Conservation (phyloP, 2,329 filamentous ascomycete species). For the Peltaster fructicola region DNA sequence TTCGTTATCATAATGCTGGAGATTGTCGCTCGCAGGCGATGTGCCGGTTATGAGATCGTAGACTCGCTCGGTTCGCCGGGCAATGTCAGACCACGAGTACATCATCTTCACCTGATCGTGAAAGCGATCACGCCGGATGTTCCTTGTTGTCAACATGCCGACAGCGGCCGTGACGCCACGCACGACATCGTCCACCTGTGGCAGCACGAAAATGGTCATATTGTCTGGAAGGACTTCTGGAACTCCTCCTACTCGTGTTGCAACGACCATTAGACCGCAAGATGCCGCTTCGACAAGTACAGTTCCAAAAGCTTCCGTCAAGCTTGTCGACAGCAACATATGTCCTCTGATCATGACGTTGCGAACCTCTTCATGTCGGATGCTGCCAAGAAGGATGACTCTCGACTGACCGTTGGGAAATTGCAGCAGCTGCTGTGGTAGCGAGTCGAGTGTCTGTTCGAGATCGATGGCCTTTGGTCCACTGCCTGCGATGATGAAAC, state of each 20-base stretch:
- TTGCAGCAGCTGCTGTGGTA: conserved; percentile 22
- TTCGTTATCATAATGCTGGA: conserved; percentile 74
- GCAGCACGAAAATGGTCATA: conserved; percentile 95
- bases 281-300: conserved; percentile 95
- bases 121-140: conserved; percentile 75
- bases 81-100: conserved; percentile 98
- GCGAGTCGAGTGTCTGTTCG: conserved; percentile 81
- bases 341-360: conserved; percentile 96
- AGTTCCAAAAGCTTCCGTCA: conserved; percentile 94
- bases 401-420: conserved; percentile 56
- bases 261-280: conserved; percentile 91
- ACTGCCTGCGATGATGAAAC: conserved; percentile 90
- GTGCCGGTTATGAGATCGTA: conserved; percentile 83
- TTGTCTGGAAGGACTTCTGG: conserved; percentile 88
- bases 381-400: conserved; percentile 77
- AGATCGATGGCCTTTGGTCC: conserved; percentile 94
- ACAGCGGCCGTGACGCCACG: conserved; percentile 80
- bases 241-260: conserved; percentile 89
- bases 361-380: conserved; percentile 89
- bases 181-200: conserved; percentile 90
- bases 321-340: conserved; percentile 85
- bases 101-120: conserved; percentile 95
- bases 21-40: conserved; percentile 45
- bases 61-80: conserved; percentile 79
- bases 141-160: conserved; percentile 61